Evolutionary conservation across 306 rosid species (phyloP), one percentile per base, ranked within the genome.

Genomic region (Trifolium pratense): DNA sequence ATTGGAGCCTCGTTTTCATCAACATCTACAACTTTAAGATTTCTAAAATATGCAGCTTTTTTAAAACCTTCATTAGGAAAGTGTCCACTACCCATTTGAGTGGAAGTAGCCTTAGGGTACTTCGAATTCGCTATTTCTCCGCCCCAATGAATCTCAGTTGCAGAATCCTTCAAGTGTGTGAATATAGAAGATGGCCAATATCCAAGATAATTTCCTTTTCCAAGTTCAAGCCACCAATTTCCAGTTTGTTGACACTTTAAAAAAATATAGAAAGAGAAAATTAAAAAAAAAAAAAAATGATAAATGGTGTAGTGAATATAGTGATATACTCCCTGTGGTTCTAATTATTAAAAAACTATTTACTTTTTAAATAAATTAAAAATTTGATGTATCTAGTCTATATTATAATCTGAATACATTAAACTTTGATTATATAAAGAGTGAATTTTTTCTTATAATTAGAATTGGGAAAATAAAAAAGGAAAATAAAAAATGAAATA

Each of bases 21-120:
- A 90, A 88, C 89, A 79, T 93, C 96, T 39, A 91, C 91, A n/a
- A 89, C 86, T 43, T 88, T 88, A 79, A 91, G 2, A 37, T 93
- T 93, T 64, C 97, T 53, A 73, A 91, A 87, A 45, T 93, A 93
- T 0, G 98, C 89, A 20, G 98, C 96, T 91, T 74, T 93, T 43
- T 87, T 89, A 40, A 89, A 93, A 1, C 89, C 94, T 16, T 91
- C 98, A 1, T 87, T 75, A 0, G 98, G 89, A 60, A 89, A 93
- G 71, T 91, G 97, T 0, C 97, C 98, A 36, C 96, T 91, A 0
- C 98, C 98, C 98, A 93, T 93, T 70, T 91, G 91, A 2, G 98
- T 93, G 0, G 90, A 67, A 5, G 97, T 89, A 61, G 3, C 97
- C 92, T 6, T 78, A 51, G 6, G 81, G 62, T 73, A 42, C 48